Evolutionary conservation across 768 basidiomycete genomes (phyloP).

Genomic region (Pleurotus giganteus): DNA sequence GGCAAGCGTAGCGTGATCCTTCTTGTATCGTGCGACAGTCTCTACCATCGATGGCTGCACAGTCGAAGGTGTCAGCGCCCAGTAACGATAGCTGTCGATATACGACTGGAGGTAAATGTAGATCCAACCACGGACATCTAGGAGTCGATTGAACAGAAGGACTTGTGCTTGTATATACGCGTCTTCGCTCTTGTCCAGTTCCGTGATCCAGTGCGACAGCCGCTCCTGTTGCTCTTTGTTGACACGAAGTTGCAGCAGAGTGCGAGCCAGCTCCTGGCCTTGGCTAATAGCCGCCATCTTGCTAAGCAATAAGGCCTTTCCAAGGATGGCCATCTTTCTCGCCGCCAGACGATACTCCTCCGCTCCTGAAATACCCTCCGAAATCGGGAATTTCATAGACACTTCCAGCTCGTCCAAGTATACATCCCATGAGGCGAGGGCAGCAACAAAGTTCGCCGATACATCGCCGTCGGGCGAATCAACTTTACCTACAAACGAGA

Average conservation of each 20-base stretch:
- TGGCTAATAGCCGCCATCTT: constrained; percentile 1
- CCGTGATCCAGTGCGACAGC: not conserved
- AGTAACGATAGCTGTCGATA: not conserved
- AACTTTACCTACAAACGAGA: not conserved
- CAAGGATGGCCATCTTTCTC: not conserved
- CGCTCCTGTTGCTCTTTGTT: not conserved
- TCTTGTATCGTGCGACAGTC: not conserved
- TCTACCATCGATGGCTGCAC: not conserved
- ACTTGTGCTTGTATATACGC: not conserved
- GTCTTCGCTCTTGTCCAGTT: not conserved
- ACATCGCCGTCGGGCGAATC: not conserved
- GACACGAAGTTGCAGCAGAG: not conserved
- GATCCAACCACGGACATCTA: not conserved
- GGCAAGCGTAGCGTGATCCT: not conserved
- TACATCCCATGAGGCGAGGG: not conserved
- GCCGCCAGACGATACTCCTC: not conserved
- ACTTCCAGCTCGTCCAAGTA: not conserved
- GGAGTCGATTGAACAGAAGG: not conserved
- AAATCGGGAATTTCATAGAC: not conserved
- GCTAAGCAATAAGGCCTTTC: not conserved
- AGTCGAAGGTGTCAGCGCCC: not conserved
- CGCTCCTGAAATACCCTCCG: not conserved
- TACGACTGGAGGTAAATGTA: constrained; percentile 1
- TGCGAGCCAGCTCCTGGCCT: not conserved
- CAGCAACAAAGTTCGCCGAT: not conserved